Evolutionary conservation across 2,329 filamentous ascomycete species (phyloP).

Genomic region (Arthrinium phaeospermum): DNA sequence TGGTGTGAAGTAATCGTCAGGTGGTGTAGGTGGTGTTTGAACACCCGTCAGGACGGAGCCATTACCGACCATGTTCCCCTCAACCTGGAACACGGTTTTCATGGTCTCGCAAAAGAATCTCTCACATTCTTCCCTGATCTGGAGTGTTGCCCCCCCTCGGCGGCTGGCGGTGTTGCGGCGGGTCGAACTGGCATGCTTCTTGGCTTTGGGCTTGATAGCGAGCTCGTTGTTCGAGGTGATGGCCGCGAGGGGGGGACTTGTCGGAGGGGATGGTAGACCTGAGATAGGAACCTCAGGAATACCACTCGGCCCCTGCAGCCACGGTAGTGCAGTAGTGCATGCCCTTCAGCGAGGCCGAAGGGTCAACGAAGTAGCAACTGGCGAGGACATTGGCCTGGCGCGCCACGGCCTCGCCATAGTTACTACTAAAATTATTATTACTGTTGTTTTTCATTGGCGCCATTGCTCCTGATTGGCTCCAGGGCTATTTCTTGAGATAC

Average conservation of each 20-base stretch:
- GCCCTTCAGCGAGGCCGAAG: constrained; percentile 73
- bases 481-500: constrained; percentile 16
- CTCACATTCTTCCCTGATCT: constrained; percentile 99
- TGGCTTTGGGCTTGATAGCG: constrained; percentile 65
- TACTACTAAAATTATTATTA: constrained; percentile 77
- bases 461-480: constrained; percentile 48
- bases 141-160: constrained; percentile 91
- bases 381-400: constrained; percentile 80
- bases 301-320: constrained; percentile 87
- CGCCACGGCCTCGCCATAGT: constrained; percentile 72
- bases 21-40: constrained; percentile 57
- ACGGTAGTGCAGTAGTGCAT: constrained; percentile 96
- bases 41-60: constrained; percentile 89
- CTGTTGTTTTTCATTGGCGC: constrained; percentile 74
- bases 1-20: constrained; percentile 49
- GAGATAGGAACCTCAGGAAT: constrained; percentile 90
- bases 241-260: constrained; percentile 88
- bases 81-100: constrained; percentile 93
- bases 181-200: constrained; percentile 43
- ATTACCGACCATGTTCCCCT: constrained; percentile 78
- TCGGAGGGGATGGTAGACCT: constrained; percentile 82
- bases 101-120: constrained; percentile 99
- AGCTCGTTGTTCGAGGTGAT: constrained; percentile 72
- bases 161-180: constrained; percentile 50
- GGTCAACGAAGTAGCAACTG: constrained; percentile 87